Evolutionary conservation across 2,329 filamentous ascomycete genomes (phyloP), one percentile per base, ranked within the genome.

Genomic region (Diaporthe capsici): DNA sequence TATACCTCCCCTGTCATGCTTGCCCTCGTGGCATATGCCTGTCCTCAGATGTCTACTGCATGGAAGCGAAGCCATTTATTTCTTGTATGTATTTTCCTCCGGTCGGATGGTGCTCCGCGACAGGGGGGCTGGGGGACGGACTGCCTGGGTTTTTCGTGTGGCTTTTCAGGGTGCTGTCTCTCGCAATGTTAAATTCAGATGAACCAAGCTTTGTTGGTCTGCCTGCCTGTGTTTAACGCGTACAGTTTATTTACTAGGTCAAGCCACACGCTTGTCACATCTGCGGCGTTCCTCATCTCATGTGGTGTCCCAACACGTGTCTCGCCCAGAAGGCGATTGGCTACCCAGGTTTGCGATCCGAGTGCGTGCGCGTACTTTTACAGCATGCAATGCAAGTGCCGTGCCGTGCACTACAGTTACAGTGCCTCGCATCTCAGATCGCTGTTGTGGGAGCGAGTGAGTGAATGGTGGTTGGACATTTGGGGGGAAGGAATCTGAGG

Each of bases 341-440:
- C n/a, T 49, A 53, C 49, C 65, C 65, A 55, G 34, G n/a, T 39
- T 15, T n/a, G 65, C 28, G 15, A 7, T 34, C 25, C 25, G 22
- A 31, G 13, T 28, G n/a, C 22, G 65, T 9, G 65, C 20, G n/a
- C 28, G 37, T n/a, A 25, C 63, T 53, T 70, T 49, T 34, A 70
- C 47, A 70, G 65, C 49, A 68, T 68, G 65, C 65, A 68, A 68
- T 68, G 65, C 37, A 61, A 42, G 22, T 15, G 34, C 34, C 10
- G n/a, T 13, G n/a, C n/a, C 22, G 53, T 10, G 28, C 60, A 22
- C 12, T 68, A 47, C 42, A n/a, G 44, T 37, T 28, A 49, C 42
- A n/a, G 17, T 10, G 25, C 25, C 65, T 70, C 65, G 34, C 47
- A 70, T 70, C 65, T 70, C 49, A 70, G 65, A 70, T 70, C 47